Conservation (phyloP, 1,284 basidiomycete species). For the Ceratobasidium sp. region DNA sequence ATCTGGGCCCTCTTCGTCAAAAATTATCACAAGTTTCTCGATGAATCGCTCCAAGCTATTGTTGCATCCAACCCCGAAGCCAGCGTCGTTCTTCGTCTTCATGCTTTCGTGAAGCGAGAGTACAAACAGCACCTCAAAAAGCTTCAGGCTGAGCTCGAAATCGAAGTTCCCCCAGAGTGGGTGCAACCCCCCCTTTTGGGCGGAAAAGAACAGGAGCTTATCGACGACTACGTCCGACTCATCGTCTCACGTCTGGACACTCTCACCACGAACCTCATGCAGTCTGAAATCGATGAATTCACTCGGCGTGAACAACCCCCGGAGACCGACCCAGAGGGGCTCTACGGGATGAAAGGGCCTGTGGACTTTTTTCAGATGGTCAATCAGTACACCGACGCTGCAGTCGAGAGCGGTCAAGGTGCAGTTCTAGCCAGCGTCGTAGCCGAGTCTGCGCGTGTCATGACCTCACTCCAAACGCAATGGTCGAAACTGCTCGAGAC, state of each 20-base stretch:
- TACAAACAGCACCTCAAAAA: conserved; percentile 93
- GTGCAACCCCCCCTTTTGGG: conserved; percentile 92
- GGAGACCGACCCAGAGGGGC: conserved; percentile 88
- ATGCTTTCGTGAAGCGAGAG: conserved; percentile 91
- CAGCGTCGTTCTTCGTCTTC: conserved; percentile 85
- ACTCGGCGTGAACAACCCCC: conserved; percentile 86
- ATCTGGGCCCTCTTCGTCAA: conserved; percentile 88
- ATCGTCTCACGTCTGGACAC: conserved; percentile 97
- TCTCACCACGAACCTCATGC: conserved; percentile 96
- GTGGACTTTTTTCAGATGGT: conserved; percentile 98
- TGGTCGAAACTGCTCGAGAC: conserved; percentile 89
- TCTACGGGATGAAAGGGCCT: conserved; percentile 93
- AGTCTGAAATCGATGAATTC: conserved; percentile 90
- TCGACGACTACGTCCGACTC: conserved; percentile 95
- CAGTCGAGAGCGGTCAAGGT: conserved; percentile 95
- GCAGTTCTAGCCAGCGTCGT: conserved; percentile 93
- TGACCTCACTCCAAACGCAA: conserved; percentile 89
- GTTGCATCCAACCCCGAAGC: conserved; percentile 87
- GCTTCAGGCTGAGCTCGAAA: conserved; percentile 63
- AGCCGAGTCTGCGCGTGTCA: conserved; percentile 88
- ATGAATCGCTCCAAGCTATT: conserved; percentile 79
- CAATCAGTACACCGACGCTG: conserved; percentile 96
- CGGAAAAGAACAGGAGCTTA: conserved; percentile 92
- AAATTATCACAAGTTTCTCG: conserved; percentile 93
- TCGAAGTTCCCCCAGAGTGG: conserved; percentile 83